Percentiles rank a stretch among this genome's conserved stretches.
Conservation (phyloP, 192 early-diverging fungal genomes). For the Entomortierella beljakovae region DNA sequence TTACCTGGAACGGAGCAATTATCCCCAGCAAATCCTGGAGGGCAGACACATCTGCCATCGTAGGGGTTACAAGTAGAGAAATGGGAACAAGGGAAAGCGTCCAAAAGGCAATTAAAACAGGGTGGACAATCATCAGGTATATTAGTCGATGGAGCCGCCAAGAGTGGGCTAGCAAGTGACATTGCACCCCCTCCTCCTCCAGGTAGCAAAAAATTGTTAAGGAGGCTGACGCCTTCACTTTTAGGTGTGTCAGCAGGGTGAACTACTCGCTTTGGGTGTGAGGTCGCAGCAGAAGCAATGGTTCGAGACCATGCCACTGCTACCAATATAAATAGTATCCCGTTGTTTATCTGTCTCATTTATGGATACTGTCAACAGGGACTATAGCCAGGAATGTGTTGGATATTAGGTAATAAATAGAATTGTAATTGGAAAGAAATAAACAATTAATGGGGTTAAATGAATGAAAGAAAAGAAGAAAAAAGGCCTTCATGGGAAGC, state of each 20-base stretch:
- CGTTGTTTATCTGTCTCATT: no score
- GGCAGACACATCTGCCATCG: constrained; percentile 80
- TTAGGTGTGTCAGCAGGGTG: background rate
- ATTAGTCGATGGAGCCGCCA: background rate
- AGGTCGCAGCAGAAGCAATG: no score
- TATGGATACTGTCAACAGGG: no score
- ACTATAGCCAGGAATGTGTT: no score
- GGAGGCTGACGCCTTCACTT: background rate
- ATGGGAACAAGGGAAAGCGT: constrained; percentile 76
- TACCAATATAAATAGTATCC: no score
- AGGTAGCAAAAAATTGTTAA: constrained; percentile 4
- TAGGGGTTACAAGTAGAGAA: constrained; percentile 79
- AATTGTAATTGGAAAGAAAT: no score
- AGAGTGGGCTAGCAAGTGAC: constrained; percentile 22
- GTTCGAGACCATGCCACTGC: no score
- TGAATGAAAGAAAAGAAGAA: no score
- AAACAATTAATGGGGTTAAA: no score
- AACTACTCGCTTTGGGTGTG: background rate
- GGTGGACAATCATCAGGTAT: constrained; percentile 70
- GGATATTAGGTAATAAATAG: no score
- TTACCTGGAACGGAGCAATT: constrained; percentile 80
- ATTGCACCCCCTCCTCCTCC: background rate
- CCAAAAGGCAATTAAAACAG: constrained; percentile 88
- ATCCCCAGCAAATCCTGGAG: constrained; percentile 81
- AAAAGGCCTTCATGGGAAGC: no score